Evolutionary conservation across 1,284 basidiomycete species (phyloP), one percentile per base, ranked within the genome.

Genomic region (Apiotrichum laibachii): DNA sequence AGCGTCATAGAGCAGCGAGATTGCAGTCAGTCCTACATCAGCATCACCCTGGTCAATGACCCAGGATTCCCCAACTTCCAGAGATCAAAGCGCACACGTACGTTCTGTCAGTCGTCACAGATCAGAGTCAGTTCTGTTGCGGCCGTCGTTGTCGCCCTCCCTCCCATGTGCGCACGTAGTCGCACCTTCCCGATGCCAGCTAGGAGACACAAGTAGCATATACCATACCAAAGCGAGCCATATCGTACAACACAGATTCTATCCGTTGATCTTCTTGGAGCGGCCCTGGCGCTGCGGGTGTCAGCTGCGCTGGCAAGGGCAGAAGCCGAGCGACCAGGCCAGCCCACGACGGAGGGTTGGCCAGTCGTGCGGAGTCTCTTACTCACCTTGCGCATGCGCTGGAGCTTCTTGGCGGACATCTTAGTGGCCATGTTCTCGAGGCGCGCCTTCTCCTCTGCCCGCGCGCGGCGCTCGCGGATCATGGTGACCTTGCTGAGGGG

Each of bases 391-490:
- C 73, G 72, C 72, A 80, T 72, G 54, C 78, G 67, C 68, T 79
- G 77, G 21, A 76, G 62, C 67, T 77, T 79, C 73, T 79, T 80
- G n/a, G 74, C 77, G 9, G 72, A 74, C 77, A 79, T 79, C 68
- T 70, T 76, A 15, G 74, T 74, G 21, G 65, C 67, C 65, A 76
- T 66, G 60, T 76, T 69, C 61, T 76, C 77, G 66, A 75, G 60
- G 53, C 78, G 66, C 57, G 69, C 66, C 68, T 75, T 76, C 69
- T 80, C 77, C 35, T 72, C 78, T 43, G 68, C 53, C 48, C 73
- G 56, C 50, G 71, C 73, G 47, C 76, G 64, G 53, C 78, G 59
- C 55, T 80, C 77, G 52, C 73, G 72, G 61, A 79, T 71, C 26
- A 62, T 60, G n/a, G 61, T 66, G 18, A 66, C 65, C 63, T 76